Evolutionary conservation across 805 yeast species (phyloP), one percentile per base, ranked within the genome.

Genomic region (Ogataea wickerhamii): DNA sequence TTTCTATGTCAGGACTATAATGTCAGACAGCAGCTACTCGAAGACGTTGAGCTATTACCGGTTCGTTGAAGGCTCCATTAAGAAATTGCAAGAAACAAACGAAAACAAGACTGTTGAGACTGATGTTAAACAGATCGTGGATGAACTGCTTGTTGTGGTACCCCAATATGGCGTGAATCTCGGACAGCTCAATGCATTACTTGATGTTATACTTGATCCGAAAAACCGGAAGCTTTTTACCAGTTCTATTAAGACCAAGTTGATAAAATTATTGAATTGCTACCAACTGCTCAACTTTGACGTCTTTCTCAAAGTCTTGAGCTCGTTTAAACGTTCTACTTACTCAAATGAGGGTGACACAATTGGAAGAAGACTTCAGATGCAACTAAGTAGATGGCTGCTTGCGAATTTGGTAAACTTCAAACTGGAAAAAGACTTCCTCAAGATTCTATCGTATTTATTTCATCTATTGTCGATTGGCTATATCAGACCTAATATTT

Each of bases 391-490:
- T 17, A 38, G 43, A 2, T 51, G 55, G 44, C 28, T 58, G 16
- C 33, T 48, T 4, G 23, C 32, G 6, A 47, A 53, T 28, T 55
- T 55, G 33, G 37, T 32, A 18, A 52, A 53, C 23, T 53, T 59
- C 34, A 40, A 43, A 16, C 44, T 48, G 32, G 46, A 45, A 18
- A 47, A 45, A 16, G 22, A 37, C 4, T 56, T 38, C 24, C 35
- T 57, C 3, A 34, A 36, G 14, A 13, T 57, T 2, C 40, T 56
- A 11, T 51, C 59, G 5, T 40, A 50, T 12, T 8, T 58, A 11
- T 59, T 51, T 43, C 49, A 52, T 31, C 34, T 53, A 29, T 45
- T 59, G 3, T 48, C 57, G 12, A 51, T 57, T 18, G 63, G 60
- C 2, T 60, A 58, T 38, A 30, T 55, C 5, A 40, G 62, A 36